Conservation (phyloP, 805 yeast species). For the Kodamaea kakaduensis region DNA sequence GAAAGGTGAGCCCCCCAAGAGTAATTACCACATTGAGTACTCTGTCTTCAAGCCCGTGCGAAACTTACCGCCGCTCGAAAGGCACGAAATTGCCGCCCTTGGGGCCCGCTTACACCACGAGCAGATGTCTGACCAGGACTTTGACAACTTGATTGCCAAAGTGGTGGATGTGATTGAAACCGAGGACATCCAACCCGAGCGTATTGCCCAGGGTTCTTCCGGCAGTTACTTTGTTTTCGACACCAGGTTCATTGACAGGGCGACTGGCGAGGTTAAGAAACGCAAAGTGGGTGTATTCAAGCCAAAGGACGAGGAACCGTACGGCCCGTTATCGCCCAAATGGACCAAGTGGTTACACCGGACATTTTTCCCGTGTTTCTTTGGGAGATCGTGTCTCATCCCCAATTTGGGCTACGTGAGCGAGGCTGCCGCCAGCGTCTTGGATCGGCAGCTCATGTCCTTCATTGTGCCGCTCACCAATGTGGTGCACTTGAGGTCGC, state of each 20-base stretch:
- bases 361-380: slow-evolving; percentile 71
- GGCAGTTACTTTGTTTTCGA: slow-evolving; percentile 59
- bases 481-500: slow-evolving; percentile 46
- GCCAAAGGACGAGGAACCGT: slow-evolving; percentile 79
- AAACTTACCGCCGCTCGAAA: slow-evolving; percentile 13
- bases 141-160: slow-evolving; percentile 38
- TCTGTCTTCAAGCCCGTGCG: slow-evolving; percentile 47
- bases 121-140: slow-evolving; percentile 22
- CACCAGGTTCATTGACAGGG: slow-evolving; percentile 11
- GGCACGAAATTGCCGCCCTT: slow-evolving; percentile 17
- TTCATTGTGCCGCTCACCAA: slow-evolving; percentile 66
- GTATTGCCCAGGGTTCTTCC: slow-evolving; percentile 64
- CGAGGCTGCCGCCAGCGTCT: slow-evolving; percentile 66
- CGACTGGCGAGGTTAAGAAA: slow-evolving; percentile 8
- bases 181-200: slow-evolving; percentile 41
- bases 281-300: slow-evolving; percentile 59
- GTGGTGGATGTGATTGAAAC: slow-evolving; percentile 45
- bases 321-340: slow-evolving; percentile 73
- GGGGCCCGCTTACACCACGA: slow-evolving; percentile 15
- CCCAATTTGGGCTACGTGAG: slow-evolving; percentile 71
- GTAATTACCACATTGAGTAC: slow-evolving; percentile 45
- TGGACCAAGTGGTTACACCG: slow-evolving; percentile 79
- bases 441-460: slow-evolving; percentile 57
- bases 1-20: slow-evolving; percentile 7
- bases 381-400: slow-evolving; percentile 67